Base-by-base conservation (phyloP, 2,329 filamentous ascomycete species). In the Falciphora oryzae region DNA sequence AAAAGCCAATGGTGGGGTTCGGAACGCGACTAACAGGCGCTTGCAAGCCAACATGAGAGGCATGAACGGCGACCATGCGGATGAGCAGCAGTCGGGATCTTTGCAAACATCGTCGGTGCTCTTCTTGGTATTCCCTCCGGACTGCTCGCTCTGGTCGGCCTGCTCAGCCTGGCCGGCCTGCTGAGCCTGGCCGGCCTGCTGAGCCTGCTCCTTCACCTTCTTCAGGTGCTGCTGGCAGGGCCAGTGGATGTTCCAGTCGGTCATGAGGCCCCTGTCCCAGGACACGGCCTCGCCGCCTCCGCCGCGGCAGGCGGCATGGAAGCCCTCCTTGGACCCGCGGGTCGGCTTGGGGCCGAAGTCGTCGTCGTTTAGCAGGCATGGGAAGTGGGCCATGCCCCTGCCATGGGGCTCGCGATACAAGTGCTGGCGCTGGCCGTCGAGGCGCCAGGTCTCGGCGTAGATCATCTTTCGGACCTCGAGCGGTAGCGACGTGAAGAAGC, bases 401-500 rank as follows among this genome's bases (percentile, higher is more conserved):
- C 65, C 67, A 28, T 38, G 29, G n/a, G 59, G 29, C 31, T 65
- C 65, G 16, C 68, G 66, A 7, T 59, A 25, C 32, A 72, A 65
- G 65, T 73, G 71, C 66, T 69, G 70, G 2, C 67, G 65, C 25
- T 64, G 60, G n/a, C 67, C 64, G 59, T 65, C 63, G 18, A 68
- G 56, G 4, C 68, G 65, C 70, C 71, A 74, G 44, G 70, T 64
- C 57, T 74, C 71, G 32, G 67, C 29, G 64, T 74, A 75, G 44
- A 75, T 71, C 66, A 73, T 68, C 28, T 70, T 65, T n/a, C 74
- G 73, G 60, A 75, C 69, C 65, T 75, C 73, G 57, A 63, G 63
- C 13, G 73, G 72, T 22, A 75, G 70, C 11, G 63, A 53, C 3
- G 66, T 56, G 65, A 75, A 75, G 59, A 75, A 71, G 18, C 62